Evolutionary conservation across 345 rosid genomes (phyloP).

Genomic region (Citrus mangshanensis): DNA sequence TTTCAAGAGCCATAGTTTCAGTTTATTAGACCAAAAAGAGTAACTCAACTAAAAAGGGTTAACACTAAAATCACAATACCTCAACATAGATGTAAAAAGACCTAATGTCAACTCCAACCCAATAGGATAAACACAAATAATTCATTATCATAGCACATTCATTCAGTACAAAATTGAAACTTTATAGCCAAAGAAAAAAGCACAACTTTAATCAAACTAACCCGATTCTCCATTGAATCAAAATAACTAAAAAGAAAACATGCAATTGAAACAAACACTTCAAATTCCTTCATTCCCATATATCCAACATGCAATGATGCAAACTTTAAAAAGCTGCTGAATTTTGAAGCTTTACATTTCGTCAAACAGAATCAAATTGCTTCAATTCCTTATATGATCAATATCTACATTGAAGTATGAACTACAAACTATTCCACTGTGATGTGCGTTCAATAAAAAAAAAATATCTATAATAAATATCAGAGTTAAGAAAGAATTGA

Average conservation of each 20-base stretch:
- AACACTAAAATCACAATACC: neutral
- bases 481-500: no score
- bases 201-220: neutral
- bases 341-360: neutral
- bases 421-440: neutral
- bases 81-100: neutral
- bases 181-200: neutral
- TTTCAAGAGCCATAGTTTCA: neutral
- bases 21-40: neutral
- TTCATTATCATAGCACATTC: neutral
- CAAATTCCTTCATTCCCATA: neutral
- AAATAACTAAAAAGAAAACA: neutral
- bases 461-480: no score
- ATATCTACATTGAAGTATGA: neutral
- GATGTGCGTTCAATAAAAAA: neutral
- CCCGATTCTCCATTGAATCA: neutral
- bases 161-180: neutral
- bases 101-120: neutral
- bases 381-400: neutral
- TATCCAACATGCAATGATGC: neutral
- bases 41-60: neutral
- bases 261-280: neutral
- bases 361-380: neutral
- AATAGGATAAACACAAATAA: neutral
- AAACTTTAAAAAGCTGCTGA: neutral